phyloP scores from a whole-genome alignment of 306 rosid species.

The Trifolium subterraneum region DNA sequence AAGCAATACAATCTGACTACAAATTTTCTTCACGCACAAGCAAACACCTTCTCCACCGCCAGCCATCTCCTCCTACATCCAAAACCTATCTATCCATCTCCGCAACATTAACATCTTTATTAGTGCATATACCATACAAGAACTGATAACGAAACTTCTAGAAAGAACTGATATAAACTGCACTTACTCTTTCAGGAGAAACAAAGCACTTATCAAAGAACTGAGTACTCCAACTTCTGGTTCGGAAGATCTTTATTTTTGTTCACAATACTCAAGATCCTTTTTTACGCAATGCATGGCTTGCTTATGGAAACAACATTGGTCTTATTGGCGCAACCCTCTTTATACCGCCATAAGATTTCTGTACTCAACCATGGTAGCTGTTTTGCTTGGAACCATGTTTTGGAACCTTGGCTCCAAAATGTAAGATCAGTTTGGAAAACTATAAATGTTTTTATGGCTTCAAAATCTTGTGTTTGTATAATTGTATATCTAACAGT shows the following conservation, averaged over 20 bases:
- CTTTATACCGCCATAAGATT: conserved; percentile 54
- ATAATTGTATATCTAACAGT: conserved; percentile 8
- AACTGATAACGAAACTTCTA: background rate
- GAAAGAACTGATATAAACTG: background rate
- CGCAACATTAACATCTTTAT: no score
- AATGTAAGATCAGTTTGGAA: conserved; percentile 50
- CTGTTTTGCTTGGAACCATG: conserved; percentile 61
- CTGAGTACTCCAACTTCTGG: conserved; percentile 57
- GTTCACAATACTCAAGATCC: conserved; percentile 55
- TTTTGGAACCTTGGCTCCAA: conserved; percentile 73
- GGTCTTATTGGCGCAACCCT: conserved; percentile 71
- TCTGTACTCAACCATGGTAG: conserved; percentile 44
- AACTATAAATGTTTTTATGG: conserved; percentile 1
- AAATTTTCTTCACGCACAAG: no score
- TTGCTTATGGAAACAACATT: conserved; percentile 68
- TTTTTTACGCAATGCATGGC: conserved; percentile 60
- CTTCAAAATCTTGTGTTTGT: conserved; percentile 23
- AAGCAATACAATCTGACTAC: no score
- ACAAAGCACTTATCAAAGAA: conserved; percentile 53
- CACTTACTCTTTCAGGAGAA: conserved; percentile 53
- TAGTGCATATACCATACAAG: no score
- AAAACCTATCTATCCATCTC: no score
- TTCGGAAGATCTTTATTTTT: conserved; percentile 56
- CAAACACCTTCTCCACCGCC: no score
- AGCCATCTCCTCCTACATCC: no score